A percentile compares a stretch with the other conserved stretches of the same genome.
Conservation (phyloP, 441 rosid species). For the Syzygium malaccense region DNA sequence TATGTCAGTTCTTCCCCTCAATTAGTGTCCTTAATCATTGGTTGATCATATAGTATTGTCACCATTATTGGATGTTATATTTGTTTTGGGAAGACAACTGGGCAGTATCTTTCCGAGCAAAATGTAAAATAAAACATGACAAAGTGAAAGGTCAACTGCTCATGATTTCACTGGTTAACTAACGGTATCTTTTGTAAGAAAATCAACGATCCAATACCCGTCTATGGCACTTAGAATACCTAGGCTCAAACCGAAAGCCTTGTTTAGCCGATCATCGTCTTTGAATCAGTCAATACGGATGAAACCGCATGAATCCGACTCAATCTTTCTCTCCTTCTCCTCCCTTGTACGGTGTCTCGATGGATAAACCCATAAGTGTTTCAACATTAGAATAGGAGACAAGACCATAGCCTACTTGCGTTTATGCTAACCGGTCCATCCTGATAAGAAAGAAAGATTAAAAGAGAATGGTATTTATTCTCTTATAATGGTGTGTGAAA, state of each 20-base stretch:
- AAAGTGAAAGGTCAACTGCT: neutral
- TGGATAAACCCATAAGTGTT: neutral
- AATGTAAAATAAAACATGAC: neutral
- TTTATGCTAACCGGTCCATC: no score
- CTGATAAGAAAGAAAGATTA: no score
- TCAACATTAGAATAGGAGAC: neutral
- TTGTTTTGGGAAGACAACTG: neutral
- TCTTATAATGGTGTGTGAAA: no score
- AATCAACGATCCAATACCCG: neutral
- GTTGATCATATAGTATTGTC: neutral
- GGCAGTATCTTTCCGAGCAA: neutral
- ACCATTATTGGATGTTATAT: neutral
- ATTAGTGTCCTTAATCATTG: neutral
- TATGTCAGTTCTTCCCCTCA: neutral
- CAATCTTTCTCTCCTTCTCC: neutral
- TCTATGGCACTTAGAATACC: neutral
- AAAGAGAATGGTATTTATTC: no score
- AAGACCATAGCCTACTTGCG: neutral
- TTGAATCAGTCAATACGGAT: neutral
- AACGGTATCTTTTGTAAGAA: neutral
- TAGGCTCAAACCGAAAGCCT: neutral
- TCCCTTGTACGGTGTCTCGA: neutral
- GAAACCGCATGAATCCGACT: neutral
- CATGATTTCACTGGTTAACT: neutral
- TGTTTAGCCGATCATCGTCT: neutral